A percentile compares a stretch with the other conserved stretches of the same genome.
phyloP scores from a whole-genome alignment of 2,329 filamentous ascomycete species.

The Sclerotinia glacialis region DNA sequence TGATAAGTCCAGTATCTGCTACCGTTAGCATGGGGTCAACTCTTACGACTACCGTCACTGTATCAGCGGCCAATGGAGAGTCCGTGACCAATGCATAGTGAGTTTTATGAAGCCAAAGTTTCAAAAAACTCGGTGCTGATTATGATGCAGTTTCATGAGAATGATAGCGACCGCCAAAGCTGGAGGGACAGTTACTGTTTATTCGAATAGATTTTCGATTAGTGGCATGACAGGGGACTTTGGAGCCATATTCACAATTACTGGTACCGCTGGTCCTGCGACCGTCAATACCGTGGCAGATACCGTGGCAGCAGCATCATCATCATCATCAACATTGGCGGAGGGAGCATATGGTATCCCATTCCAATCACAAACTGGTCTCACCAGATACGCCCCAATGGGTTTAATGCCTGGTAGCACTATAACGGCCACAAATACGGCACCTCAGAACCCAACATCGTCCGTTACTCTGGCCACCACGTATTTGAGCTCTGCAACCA shows the following conservation, averaged over 20 bases:
- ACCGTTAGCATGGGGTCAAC: slow-evolving; percentile 5
- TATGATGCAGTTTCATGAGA: slow-evolving; percentile 52
- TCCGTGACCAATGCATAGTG: slow-evolving; percentile 39
- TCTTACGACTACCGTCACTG: slow-evolving; percentile 29
- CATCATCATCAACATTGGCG: slow-evolving; percentile 22
- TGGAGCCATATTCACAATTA: slow-evolving; percentile 40
- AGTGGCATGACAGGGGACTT: slow-evolving; percentile 62
- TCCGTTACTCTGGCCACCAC: slow-evolving; percentile 39
- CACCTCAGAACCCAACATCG: slow-evolving; percentile 41
- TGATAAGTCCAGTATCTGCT: not conserved
- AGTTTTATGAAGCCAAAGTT: not conserved
- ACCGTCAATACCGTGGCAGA: slow-evolving; percentile 30
- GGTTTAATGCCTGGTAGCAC: slow-evolving; percentile 41
- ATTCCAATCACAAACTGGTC: slow-evolving; percentile 41
- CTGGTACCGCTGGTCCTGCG: slow-evolving; percentile 42
- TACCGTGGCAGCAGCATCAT: slow-evolving; percentile 17
- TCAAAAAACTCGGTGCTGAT: slow-evolving; percentile 11
- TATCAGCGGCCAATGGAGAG: slow-evolving; percentile 35
- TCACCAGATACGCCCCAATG: slow-evolving; percentile 44
- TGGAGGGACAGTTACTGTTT: slow-evolving; percentile 57
- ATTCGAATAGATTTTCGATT: slow-evolving; percentile 62
- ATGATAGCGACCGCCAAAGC: slow-evolving; percentile 54
- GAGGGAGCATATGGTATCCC: slow-evolving; percentile 35
- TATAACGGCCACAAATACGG: slow-evolving; percentile 42
- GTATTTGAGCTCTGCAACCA: slow-evolving; percentile 36